These are phyloP conservation scores for Leptomonas seymouri DNA, from an alignment of 208 protist species.

Conservation along the genomic window DNA sequence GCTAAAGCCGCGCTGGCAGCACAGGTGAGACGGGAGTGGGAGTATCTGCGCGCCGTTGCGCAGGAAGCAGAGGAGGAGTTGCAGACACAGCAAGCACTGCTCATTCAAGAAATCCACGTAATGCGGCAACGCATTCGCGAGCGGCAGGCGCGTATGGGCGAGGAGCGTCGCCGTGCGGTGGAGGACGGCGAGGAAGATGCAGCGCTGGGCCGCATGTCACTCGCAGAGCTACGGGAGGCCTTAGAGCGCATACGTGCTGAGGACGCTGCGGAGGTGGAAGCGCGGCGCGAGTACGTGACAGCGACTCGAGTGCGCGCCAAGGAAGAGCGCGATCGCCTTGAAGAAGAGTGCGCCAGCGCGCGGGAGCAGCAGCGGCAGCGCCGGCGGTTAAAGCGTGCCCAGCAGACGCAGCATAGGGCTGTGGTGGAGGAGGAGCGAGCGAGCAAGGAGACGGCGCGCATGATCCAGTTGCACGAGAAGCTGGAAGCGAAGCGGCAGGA, in stretches of 20 bases:
- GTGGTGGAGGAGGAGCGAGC: conserved; percentile 33
- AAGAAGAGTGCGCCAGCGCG: conserved; percentile 33
- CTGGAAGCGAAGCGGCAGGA: conserved; percentile 48
- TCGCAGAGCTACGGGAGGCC: conserved; percentile 29
- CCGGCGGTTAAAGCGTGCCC: conserved; percentile 31
- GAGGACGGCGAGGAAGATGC: conserved; percentile 27
- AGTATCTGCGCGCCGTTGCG: conserved; percentile 37
- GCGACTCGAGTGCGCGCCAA: conserved; percentile 12
- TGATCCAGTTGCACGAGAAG: conserved; percentile 55
- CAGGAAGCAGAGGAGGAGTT: conserved; percentile 43
- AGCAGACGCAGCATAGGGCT: conserved; percentile 27
- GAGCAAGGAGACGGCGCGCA: conserved; percentile 41
- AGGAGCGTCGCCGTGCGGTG: conserved; percentile 26
- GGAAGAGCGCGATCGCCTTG: conserved; percentile 37
- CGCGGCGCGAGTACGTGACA: conserved; percentile 34
- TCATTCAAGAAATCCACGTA: conserved; percentile 68
- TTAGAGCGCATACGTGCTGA: conserved; percentile 32
- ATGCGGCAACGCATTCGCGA: conserved; percentile 58
- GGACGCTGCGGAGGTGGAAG: conserved; percentile 23
- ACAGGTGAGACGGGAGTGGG: conserved; percentile 46
- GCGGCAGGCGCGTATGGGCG: conserved; percentile 26
- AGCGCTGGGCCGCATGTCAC: conserved; percentile 28
- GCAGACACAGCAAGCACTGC: conserved; percentile 40
- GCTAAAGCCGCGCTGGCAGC: conserved; percentile 37
- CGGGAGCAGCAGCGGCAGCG: conserved; percentile 40